Percentiles rank a stretch among this genome's conserved stretches.
Conservation (phyloP, 805 yeast species). For the Hanseniaspora lindneri region DNA sequence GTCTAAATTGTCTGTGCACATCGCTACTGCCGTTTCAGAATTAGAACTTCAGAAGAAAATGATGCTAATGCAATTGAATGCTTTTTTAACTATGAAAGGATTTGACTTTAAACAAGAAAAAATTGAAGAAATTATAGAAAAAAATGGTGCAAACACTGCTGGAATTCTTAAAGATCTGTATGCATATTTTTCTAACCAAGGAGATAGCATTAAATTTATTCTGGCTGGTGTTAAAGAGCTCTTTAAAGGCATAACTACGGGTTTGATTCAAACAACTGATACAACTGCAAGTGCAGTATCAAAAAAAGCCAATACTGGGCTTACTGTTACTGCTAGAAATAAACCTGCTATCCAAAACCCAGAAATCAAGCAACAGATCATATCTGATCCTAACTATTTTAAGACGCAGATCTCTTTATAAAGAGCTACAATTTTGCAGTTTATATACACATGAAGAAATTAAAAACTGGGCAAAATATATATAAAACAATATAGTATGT, state of each 20-base stretch:
- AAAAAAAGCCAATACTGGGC: neutral
- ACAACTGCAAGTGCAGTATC: neutral
- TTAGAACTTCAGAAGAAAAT: conserved; percentile 31
- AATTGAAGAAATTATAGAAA: conserved; percentile 31
- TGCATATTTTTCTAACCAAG: conserved; percentile 34
- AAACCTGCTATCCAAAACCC: neutral
- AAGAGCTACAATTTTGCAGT: too few relatives aligned
- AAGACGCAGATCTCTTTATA: too few relatives aligned
- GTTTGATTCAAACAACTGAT: neutral
- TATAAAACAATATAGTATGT: too few relatives aligned
- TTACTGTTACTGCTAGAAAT: neutral
- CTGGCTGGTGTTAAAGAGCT: conserved; percentile 30
- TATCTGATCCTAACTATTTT: too few relatives aligned
- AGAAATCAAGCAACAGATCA: too few relatives aligned
- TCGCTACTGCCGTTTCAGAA: conserved; percentile 30
- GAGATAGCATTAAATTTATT: conserved; percentile 32
- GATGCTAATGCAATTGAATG: conserved; percentile 33
- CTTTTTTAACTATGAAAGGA: conserved; percentile 38
- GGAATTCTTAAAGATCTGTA: conserved; percentile 33
- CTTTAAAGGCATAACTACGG: conserved; percentile 20
- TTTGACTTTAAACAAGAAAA: conserved; percentile 35
- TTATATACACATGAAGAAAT: too few relatives aligned
- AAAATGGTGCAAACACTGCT: conserved; percentile 31
- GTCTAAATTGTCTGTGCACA: conserved; percentile 35
- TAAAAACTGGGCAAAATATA: too few relatives aligned